Conservation (phyloP, 257 asterid species). For the Primulina huaijiensis region DNA sequence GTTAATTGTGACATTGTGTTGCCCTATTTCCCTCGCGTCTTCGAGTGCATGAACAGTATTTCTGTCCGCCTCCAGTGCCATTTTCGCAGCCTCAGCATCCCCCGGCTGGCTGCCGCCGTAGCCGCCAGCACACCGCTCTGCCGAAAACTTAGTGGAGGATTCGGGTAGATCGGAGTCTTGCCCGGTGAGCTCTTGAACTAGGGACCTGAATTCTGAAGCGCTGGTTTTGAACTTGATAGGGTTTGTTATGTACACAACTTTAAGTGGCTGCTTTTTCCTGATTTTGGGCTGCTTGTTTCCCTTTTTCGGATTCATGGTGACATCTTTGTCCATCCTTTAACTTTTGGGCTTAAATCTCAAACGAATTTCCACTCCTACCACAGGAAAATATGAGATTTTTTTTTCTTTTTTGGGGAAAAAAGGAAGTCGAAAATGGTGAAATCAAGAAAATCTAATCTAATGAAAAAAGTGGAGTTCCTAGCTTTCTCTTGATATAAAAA, state of each 20-base stretch:
- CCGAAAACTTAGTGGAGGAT: conserved; percentile 14
- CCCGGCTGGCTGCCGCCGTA: background rate
- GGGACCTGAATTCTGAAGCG: conserved; percentile 38
- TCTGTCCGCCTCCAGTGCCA: background rate
- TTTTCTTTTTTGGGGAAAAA: no score
- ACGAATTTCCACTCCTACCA: background rate
- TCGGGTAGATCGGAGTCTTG: conserved; percentile 33
- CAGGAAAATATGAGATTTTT: background rate
- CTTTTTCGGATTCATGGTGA: conserved; percentile 29
- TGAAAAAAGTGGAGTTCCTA: background rate
- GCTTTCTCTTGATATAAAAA: background rate
- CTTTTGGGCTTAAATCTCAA: background rate
- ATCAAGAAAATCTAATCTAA: no score
- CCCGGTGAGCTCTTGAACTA: conserved; percentile 53
- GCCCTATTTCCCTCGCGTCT: background rate
- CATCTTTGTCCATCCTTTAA: conserved; percentile 22
- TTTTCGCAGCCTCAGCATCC: conserved; percentile 12
- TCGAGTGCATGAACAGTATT: background rate
- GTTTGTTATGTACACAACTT: conserved; percentile 45
- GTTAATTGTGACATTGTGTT: background rate
- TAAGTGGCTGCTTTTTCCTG: conserved; percentile 33
- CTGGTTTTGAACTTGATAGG: conserved; percentile 48
- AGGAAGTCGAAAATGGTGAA: background rate
- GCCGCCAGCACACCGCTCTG: conserved; percentile 6
- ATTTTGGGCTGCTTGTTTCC: conserved; percentile 26